These are phyloP conservation scores for Monilinia laxa DNA, from an alignment of 2,329 filamentous ascomycete genomes.

Conservation along the genomic window DNA sequence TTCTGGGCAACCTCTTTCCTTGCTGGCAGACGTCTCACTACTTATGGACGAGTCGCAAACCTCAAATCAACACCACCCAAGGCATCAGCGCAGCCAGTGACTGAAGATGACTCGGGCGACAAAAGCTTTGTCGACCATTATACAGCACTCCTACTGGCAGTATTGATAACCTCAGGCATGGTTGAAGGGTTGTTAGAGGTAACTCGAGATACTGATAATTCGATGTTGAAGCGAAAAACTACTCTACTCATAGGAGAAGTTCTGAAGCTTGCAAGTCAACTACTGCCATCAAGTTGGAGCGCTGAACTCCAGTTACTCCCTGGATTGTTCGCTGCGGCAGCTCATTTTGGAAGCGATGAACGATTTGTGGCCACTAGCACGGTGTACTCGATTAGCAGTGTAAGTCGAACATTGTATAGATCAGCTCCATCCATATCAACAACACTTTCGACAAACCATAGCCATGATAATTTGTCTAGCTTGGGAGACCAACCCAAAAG, in stretches of 20 bases:
- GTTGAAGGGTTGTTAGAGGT: slow-evolving; percentile 61
- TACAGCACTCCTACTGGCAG: slow-evolving; percentile 80
- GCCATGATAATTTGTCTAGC: slow-evolving; percentile 49
- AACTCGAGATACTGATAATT: slow-evolving; percentile 66
- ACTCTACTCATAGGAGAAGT: slow-evolving; percentile 89
- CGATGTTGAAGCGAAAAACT: slow-evolving; percentile 78
- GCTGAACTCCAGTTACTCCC: slow-evolving; percentile 84
- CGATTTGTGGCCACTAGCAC: slow-evolving; percentile 83
- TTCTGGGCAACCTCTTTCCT: slow-evolving; percentile 96
- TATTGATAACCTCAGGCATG: slow-evolving; percentile 80
- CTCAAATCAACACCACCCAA: slow-evolving; percentile 61
- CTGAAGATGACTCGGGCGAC: slow-evolving; percentile 66
- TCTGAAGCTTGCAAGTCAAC: slow-evolving; percentile 80
- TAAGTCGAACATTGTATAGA: slow-evolving; percentile 87
- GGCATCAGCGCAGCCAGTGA: slow-evolving; percentile 49
- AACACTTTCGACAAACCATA: slow-evolving; percentile 34
- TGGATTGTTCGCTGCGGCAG: slow-evolving; percentile 75
- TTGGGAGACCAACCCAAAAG: slow-evolving; percentile 58
- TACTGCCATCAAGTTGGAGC: slow-evolving; percentile 80
- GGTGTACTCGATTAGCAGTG: slow-evolving; percentile 96
- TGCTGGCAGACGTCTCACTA: slow-evolving; percentile 87
- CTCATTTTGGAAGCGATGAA: slow-evolving; percentile 67
- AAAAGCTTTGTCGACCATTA: slow-evolving; percentile 93
- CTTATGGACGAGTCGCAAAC: slow-evolving; percentile 90
- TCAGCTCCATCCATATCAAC: slow-evolving; percentile 55